Percentiles rank a stretch among this genome's conserved stretches.
These are phyloP conservation scores for Ogataea chonburiensis DNA, from an alignment of 805 yeast species.

Conservation along the genomic window DNA sequence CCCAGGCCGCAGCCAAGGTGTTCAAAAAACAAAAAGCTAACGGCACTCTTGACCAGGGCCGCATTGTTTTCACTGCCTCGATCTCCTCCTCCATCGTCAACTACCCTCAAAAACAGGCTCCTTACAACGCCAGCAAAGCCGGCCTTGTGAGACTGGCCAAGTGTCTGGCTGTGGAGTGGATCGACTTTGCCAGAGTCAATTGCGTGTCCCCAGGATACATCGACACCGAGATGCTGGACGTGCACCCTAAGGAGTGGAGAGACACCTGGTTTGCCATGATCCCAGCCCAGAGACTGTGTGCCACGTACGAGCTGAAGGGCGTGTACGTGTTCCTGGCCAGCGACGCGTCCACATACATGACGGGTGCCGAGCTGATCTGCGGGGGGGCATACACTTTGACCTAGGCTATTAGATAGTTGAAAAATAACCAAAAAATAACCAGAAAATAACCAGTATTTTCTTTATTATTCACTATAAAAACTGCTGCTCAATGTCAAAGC, in stretches of 20 bases:
- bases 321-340: slow-evolving; percentile 51
- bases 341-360: slow-evolving; percentile 46
- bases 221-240: slow-evolving; percentile 40
- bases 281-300: slow-evolving; percentile 47
- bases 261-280: slow-evolving; percentile 27
- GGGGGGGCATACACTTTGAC: slow-evolving; percentile 44
- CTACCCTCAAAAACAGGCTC: slow-evolving; percentile 48
- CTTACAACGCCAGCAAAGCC: slow-evolving; percentile 46
- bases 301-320: slow-evolving; percentile 46
- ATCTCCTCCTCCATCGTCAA: slow-evolving; percentile 50
- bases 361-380: slow-evolving; percentile 45
- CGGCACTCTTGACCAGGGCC: slow-evolving; percentile 33
- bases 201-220: slow-evolving; percentile 49
- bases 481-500: slow-evolving; percentile 18
- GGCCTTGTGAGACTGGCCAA: slow-evolving; percentile 44
- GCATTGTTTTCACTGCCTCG: slow-evolving; percentile 49
- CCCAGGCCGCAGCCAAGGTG: slow-evolving; percentile 45
- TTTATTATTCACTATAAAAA: slow-evolving; percentile 3
- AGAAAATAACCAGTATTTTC: too few relatives aligned
- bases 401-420: slow-evolving; percentile 1
- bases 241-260: slow-evolving; percentile 26
- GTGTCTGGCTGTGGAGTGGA: slow-evolving; percentile 46
- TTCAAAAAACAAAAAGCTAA: slow-evolving; percentile 41
- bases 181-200: slow-evolving; percentile 47
- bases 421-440: too few relatives aligned